phyloP scores from a whole-genome alignment of 2,329 filamentous ascomycete species.

The Laburnicola sp. region DNA sequence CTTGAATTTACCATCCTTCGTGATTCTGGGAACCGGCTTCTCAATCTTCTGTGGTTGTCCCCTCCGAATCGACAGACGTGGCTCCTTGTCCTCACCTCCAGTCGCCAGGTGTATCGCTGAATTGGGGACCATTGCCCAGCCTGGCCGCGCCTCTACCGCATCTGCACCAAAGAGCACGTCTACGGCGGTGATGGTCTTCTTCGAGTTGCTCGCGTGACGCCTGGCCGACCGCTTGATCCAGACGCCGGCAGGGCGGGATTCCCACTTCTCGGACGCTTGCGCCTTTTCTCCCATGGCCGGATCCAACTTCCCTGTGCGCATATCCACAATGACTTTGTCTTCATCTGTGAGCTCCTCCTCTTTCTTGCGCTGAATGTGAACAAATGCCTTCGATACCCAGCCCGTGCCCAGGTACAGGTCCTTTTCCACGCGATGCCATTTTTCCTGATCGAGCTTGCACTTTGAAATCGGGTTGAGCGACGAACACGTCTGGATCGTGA shows the following conservation, averaged over 20 bases:
- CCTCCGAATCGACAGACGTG: constrained; percentile 76
- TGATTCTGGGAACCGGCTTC: constrained; percentile 75
- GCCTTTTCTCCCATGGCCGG: constrained; percentile 63
- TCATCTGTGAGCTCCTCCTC: constrained; percentile 77
- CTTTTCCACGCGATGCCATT: constrained; percentile 86
- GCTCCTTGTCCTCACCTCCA: constrained; percentile 63
- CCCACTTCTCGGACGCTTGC: constrained; percentile 69
- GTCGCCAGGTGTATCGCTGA: constrained; percentile 66
- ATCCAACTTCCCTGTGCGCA: constrained; percentile 73
- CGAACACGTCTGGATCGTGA: constrained; percentile 77
- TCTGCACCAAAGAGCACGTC: constrained; percentile 90
- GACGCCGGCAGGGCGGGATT: constrained; percentile 72
- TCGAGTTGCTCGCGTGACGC: constrained; percentile 73
- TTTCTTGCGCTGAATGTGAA: constrained; percentile 80
- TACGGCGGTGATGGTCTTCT: constrained; percentile 73
- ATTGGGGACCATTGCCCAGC: constrained; percentile 78
- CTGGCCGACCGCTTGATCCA: constrained; percentile 80
- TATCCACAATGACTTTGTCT: constrained; percentile 79
- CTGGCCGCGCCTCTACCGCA: constrained; percentile 83
- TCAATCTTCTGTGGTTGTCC: constrained; percentile 66
- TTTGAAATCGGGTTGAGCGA: constrained; percentile 72
- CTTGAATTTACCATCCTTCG: constrained; percentile 91
- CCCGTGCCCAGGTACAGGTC: constrained; percentile 78
- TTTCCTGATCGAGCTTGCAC: constrained; percentile 70
- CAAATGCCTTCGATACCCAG: constrained; percentile 75